A percentile compares a stretch with the other conserved stretches of the same genome.
These are phyloP conservation scores for Musa troglodytarum DNA, from an alignment of 176 grass and related monocot genomes.

Conservation along the genomic window DNA sequence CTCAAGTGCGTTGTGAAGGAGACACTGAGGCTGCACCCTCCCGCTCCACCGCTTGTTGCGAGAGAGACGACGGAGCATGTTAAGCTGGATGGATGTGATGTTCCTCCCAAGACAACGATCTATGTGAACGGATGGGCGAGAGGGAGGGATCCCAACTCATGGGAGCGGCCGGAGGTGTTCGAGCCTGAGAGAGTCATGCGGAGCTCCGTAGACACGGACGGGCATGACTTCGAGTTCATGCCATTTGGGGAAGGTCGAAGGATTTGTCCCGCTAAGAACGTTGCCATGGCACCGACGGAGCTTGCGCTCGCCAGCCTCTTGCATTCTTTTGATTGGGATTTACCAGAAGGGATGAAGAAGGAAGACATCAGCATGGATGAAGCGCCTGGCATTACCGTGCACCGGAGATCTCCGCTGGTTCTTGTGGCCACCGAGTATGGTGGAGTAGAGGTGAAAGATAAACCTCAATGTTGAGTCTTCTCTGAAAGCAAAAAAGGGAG, in stretches of 20 bases:
- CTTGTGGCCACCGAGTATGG: slow-evolving; percentile 12
- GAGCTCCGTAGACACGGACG: neutral
- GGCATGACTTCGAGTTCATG: neutral
- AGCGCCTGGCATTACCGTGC: neutral
- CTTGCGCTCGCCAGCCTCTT: slow-evolving; percentile 24
- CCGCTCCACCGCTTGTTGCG: neutral
- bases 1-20: neutral
- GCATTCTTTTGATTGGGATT: slow-evolving; percentile 23
- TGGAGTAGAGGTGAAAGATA: no score
- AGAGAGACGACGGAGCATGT: neutral
- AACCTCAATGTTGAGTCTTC: no score
- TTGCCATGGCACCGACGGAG: slow-evolving; percentile 4
- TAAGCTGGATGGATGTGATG: neutral
- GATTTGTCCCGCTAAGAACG: neutral
- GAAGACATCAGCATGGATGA: slow-evolving; percentile 26
- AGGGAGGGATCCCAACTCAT: neutral
- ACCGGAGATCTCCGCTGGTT: slow-evolving; percentile 13
- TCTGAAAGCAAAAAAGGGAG: no score
- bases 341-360: slow-evolving; percentile 3
- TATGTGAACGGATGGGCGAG: neutral
- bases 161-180: neutral
- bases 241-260: neutral
- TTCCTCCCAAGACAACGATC: neutral
- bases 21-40: neutral
- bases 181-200: neutral